A percentile compares a stretch with the other conserved stretches of the same genome.
Evolutionary conservation across 2,329 filamentous ascomycete species (phyloP).

Genomic region (Fusarium euwallaceae): DNA sequence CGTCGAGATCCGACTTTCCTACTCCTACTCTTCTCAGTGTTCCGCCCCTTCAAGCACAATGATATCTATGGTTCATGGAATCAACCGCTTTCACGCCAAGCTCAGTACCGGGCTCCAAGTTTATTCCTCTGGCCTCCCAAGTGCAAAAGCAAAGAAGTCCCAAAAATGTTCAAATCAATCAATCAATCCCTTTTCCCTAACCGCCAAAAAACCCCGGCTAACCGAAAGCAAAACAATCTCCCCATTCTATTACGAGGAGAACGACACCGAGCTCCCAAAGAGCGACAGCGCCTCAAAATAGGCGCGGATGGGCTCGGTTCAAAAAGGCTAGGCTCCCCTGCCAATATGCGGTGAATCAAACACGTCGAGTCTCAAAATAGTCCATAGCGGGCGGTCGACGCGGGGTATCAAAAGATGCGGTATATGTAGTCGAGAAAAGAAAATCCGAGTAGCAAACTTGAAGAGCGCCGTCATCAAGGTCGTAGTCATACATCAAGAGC

Average conservation of each 20-base stretch:
- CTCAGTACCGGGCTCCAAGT: constrained; percentile 29
- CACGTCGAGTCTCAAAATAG: constrained; percentile 36
- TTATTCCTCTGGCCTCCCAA: constrained; percentile 25
- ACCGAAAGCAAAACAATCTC: constrained; percentile 36
- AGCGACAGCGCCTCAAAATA: constrained; percentile 29
- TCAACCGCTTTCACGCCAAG: constrained; percentile 36
- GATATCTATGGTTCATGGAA: constrained; percentile 39
- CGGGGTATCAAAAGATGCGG: constrained; percentile 49
- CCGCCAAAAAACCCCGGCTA: constrained; percentile 40
- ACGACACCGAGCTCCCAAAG: constrained; percentile 33
- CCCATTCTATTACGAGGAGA: constrained; percentile 31
- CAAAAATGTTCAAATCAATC: constrained; percentile 43
- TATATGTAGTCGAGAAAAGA: constrained; percentile 49
- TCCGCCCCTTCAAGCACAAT: constrained; percentile 22
- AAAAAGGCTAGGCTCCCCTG: constrained; percentile 34
- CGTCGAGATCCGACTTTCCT: constrained; percentile 14
- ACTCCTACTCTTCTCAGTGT: constrained; percentile 14
- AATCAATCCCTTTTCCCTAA: constrained; percentile 44
- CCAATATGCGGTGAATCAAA: constrained; percentile 40
- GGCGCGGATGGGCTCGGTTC: constrained; percentile 31
- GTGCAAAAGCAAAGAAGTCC: constrained; percentile 42
- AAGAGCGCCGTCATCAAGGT: constrained; percentile 43
- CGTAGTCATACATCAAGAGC: constrained; percentile 44
- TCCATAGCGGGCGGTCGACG: constrained; percentile 44
- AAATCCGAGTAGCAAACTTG: constrained; percentile 43